Percentiles rank a stretch among this genome's conserved stretches.
These are phyloP conservation scores for Boletus mariae DNA, from an alignment of 1,284 basidiomycete species.

Conservation along the genomic window DNA sequence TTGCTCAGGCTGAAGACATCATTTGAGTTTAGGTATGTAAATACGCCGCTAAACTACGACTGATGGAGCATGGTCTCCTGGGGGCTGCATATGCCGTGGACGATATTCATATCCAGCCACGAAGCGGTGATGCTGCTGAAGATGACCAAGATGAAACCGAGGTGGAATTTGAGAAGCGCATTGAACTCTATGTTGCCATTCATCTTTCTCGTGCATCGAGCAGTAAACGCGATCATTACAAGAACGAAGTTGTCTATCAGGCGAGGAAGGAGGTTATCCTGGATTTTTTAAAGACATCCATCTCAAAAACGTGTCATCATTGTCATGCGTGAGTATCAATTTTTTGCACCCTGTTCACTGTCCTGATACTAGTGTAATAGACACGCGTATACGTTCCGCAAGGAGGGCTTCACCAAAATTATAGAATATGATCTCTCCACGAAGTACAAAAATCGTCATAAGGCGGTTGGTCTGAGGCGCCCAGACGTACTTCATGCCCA, in stretches of 20 bases:
- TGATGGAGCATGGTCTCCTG: slow-evolving; percentile 88
- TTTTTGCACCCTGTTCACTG: not conserved
- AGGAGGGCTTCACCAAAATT: slow-evolving; percentile 92
- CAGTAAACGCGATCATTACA: slow-evolving; percentile 80
- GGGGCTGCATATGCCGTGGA: slow-evolving; percentile 79
- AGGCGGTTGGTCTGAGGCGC: slow-evolving; percentile 52
- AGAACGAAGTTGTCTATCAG: slow-evolving; percentile 86
- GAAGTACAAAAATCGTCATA: slow-evolving; percentile 75
- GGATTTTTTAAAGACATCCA: slow-evolving; percentile 77
- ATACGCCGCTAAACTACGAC: slow-evolving; percentile 83
- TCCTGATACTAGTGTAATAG: slow-evolving; percentile 40
- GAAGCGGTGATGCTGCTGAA: slow-evolving; percentile 37
- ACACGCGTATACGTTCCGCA: slow-evolving; percentile 83
- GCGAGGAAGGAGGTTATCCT: slow-evolving; percentile 80
- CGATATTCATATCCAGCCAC: slow-evolving; percentile 46
- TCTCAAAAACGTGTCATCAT: slow-evolving; percentile 73
- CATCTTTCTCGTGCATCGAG: slow-evolving; percentile 57
- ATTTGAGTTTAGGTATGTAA: slow-evolving; percentile 59
- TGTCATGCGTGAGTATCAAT: slow-evolving; percentile 74
- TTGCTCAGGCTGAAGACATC: slow-evolving; percentile 10
- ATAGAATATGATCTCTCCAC: slow-evolving; percentile 86
- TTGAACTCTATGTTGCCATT: slow-evolving; percentile 72
- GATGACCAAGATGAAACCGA: slow-evolving; percentile 49
- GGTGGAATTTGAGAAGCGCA: slow-evolving; percentile 63
- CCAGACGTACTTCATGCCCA: slow-evolving; percentile 67